Conservation (phyloP, 176 grass and related monocot genomes). For the Alloteropsis semialata region DNA sequence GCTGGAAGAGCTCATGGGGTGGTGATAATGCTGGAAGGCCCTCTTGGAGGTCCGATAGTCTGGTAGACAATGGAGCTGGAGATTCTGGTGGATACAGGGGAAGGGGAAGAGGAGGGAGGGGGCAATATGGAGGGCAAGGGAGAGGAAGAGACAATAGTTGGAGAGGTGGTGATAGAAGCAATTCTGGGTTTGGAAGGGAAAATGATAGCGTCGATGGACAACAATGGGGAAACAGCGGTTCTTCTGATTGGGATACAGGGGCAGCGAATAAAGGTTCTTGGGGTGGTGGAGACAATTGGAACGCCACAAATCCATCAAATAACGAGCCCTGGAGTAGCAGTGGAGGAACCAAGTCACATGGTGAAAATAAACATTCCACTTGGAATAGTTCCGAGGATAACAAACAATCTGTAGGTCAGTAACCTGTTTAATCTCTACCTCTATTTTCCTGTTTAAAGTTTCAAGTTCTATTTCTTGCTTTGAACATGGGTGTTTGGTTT, state of each 20-base stretch:
- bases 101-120: slow-evolving; percentile 47
- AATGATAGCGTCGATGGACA: slow-evolving; percentile 9
- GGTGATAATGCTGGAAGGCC: slow-evolving; percentile 34
- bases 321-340: slow-evolving; percentile 27
- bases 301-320: slow-evolving; percentile 9
- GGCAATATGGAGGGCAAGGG: slow-evolving; percentile 50
- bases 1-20: slow-evolving; percentile 35
- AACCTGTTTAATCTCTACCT: not conserved
- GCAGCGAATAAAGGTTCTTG: slow-evolving; percentile 11
- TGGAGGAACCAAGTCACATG: slow-evolving; percentile 27
- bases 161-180: slow-evolving; percentile 18
- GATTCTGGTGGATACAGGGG: slow-evolving; percentile 40
- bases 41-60: slow-evolving; percentile 39
- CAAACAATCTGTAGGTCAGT: slow-evolving; percentile 35
- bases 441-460: not conserved
- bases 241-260: slow-evolving; percentile 10
- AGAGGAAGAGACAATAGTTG: slow-evolving; percentile 39
- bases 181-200: slow-evolving; percentile 44
- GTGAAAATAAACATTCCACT: slow-evolving; percentile 40
- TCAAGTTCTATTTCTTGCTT: not conserved
- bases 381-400: slow-evolving; percentile 39
- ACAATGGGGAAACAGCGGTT: slow-evolving; percentile 29
- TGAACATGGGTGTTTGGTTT: not conserved
- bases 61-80: slow-evolving; percentile 28
- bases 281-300: slow-evolving; percentile 35